phyloP scores from a whole-genome alignment of 192 early-diverging fungal species.

The Neocallimastix lanati region DNA sequence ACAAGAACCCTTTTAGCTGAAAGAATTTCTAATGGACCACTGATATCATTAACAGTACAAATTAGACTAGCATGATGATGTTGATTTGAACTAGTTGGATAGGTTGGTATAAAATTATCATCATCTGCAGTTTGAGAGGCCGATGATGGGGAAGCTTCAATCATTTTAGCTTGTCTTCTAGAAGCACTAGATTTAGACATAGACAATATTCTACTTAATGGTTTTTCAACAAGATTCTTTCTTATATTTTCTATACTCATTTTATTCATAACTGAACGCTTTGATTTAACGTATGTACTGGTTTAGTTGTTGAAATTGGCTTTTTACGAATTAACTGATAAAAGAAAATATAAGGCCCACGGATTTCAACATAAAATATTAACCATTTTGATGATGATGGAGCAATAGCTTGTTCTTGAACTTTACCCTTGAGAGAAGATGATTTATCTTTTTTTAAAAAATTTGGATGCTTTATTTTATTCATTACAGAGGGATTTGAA shows the following conservation, averaged over 20 bases:
- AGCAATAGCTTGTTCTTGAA: not conserved
- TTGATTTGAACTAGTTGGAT: not conserved
- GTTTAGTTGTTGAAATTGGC: not conserved
- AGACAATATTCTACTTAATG: not conserved
- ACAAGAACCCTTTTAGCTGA: not conserved
- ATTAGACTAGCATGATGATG: not conserved
- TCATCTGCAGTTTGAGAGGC: not conserved
- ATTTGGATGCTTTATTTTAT: not conserved
- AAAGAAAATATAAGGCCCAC: not conserved
- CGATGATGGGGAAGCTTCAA: not conserved
- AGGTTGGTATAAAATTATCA: not conserved
- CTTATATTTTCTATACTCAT: not conserved
- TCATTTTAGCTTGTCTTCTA: not conserved
- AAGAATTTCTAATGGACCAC: not conserved
- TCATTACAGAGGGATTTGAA: not conserved
- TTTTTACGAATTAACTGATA: not conserved
- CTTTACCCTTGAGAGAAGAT: not conserved
- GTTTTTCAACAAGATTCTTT: not conserved
- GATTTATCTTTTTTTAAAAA: not conserved
- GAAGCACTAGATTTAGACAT: not conserved
- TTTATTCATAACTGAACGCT: not conserved
- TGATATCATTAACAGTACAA: not conserved
- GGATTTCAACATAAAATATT: not conserved
- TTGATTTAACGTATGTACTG: not conserved
- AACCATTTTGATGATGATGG: not conserved